phyloP scores from a whole-genome alignment of 2,329 filamentous ascomycete genomes.

The Sordariomycetes sp. region DNA sequence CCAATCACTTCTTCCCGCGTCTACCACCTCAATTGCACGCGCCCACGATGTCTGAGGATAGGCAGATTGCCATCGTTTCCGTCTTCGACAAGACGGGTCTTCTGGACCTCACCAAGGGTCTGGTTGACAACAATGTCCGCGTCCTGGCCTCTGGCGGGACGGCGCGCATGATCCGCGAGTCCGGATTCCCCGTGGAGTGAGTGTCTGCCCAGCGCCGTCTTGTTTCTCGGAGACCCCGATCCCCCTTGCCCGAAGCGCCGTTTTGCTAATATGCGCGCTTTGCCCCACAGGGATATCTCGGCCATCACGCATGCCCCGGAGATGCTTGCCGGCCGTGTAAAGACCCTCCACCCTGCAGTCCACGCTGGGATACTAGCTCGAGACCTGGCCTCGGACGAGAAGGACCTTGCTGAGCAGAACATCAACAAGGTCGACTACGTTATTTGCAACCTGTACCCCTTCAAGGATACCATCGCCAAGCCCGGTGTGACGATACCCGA shows the following conservation, averaged over 20 bases:
- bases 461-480: constrained; percentile 97
- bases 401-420: constrained; percentile 89
- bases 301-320: constrained; percentile 95
- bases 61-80: constrained; percentile 78
- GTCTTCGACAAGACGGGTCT: constrained; percentile 98
- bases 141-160: constrained; percentile 93
- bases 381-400: constrained; percentile 89
- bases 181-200: constrained; percentile 89
- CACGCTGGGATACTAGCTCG: constrained; percentile 87
- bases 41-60: constrained; percentile 25
- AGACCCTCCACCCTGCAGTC: constrained; percentile 93
- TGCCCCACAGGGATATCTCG: constrained; percentile 67
- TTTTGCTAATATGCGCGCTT: not conserved
- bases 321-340: constrained; percentile 78
- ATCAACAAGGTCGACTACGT: constrained; percentile 93
- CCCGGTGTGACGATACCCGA: constrained; percentile 94
- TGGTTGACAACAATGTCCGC: constrained; percentile 80
- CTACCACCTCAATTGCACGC: not conserved
- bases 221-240: not conserved
- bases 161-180: constrained; percentile 91
- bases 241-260: not conserved
- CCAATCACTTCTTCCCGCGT: not conserved
- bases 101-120: constrained; percentile 82
- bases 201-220: constrained; percentile 15
- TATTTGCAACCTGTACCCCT: constrained; percentile 97